Conservation (phyloP, 495 filamentous ascomycete genomes). For the Opeltia flavorubescens region DNA sequence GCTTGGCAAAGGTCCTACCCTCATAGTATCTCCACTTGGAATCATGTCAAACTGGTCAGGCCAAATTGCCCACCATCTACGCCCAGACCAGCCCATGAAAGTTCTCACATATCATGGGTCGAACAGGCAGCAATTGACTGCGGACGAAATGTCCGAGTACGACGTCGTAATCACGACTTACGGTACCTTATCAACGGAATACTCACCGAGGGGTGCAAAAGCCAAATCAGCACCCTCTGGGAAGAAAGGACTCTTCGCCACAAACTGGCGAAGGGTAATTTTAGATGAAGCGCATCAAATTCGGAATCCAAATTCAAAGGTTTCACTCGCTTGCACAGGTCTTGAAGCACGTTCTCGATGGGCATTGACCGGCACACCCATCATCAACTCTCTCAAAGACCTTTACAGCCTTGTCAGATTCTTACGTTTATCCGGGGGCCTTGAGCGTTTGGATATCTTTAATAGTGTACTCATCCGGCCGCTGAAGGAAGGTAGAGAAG, state of each 20-base stretch:
- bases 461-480: slow-evolving; percentile 60
- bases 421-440: slow-evolving; percentile 60
- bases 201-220: slow-evolving; percentile 18
- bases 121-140: slow-evolving; percentile 38
- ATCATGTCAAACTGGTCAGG: slow-evolving; percentile 91
- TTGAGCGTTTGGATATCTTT: slow-evolving; percentile 64
- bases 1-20: slow-evolving; percentile 30
- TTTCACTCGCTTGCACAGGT: slow-evolving; percentile 48
- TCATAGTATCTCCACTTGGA: slow-evolving; percentile 72
- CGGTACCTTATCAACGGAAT: slow-evolving; percentile 39
- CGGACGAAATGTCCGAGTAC: slow-evolving; percentile 38
- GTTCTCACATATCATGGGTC: slow-evolving; percentile 66
- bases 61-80: slow-evolving; percentile 65
- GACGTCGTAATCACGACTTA: slow-evolving; percentile 82
- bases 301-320: slow-evolving; percentile 62
- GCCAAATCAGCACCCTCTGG: slow-evolving; percentile 15
- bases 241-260: slow-evolving; percentile 39
- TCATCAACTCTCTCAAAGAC: slow-evolving; percentile 67
- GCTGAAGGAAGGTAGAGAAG: slow-evolving; percentile 41
- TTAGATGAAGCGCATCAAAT: slow-evolving; percentile 84
- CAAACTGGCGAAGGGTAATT: slow-evolving; percentile 69
- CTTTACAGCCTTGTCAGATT: slow-evolving; percentile 72
- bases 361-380: slow-evolving; percentile 72
- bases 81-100: slow-evolving; percentile 40
- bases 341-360: slow-evolving; percentile 63